Evolutionary conservation across 768 basidiomycete genomes (phyloP), one percentile per base, ranked within the genome.

Genomic region (Trametes meyenii): DNA sequence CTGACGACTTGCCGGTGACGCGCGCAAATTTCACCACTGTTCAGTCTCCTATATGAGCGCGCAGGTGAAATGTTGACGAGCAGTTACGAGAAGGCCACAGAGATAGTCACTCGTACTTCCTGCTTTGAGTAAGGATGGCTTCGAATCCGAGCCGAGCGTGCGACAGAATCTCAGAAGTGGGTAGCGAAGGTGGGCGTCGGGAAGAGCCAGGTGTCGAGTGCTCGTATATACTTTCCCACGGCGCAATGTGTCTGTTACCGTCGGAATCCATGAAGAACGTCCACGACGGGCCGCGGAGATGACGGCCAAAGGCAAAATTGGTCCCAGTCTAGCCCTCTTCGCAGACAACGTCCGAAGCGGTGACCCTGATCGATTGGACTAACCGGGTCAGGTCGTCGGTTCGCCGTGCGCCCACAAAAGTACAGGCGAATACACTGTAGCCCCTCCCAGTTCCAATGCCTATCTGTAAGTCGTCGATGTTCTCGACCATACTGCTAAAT

Each of bases 101-200:
- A 16, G 16, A 26, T 14, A 8, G 56, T 17, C 35, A 13, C 33
- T 26, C 12, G 23, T 26, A 1, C 44, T 43, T 6, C 49, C 40
- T 11, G 39, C 23, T 8, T 13, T 17, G 26, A n/a, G 23, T 7
- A 14, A 26, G 19, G 24, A 1, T 26, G 4, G 57, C 57, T 58
- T 58, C 57, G 57, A 58, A 33, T 50, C 57, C 57, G 57, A 58
- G 29, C 24, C 14, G 42, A 58, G 57, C 57, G 57, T 58, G 57
- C 57, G 57, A 58, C 39, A 49, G 10, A 3, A 49, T 11, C 3
- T 12, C 1, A 24, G 7, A 16, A 17, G 48, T 33, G 33, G 48
- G 26, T 29, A 21, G 29, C 11, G 17, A 17, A 50, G 16, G 16
- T 21, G 26, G 14, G 33, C 3, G n/a, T 50, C 17, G n/a, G 29